Percentiles rank a stretch among this genome's conserved stretches.
phyloP scores from a whole-genome alignment of 805 yeast genomes.

The Pichia deserticola region DNA sequence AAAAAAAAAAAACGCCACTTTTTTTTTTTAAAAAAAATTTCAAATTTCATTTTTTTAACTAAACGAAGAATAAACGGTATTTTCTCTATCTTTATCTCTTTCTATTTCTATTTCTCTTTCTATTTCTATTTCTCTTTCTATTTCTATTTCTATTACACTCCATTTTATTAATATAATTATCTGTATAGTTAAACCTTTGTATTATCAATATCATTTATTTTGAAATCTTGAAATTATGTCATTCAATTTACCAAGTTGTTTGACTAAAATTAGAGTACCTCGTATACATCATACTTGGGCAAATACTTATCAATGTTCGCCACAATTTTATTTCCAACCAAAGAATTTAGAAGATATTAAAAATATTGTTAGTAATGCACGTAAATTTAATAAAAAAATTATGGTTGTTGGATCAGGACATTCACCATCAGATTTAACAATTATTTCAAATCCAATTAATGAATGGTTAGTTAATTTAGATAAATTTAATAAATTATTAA shows the following conservation, averaged over 20 bases:
- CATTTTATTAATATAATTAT: no score
- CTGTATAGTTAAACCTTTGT: no score
- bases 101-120: neutral
- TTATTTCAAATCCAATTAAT: slow-evolving; percentile 43
- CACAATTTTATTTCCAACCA: slow-evolving; percentile 79
- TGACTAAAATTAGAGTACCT: slow-evolving; percentile 31
- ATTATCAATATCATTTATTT: no score
- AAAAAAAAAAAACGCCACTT: no score
- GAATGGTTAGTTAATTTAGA: slow-evolving; percentile 90
- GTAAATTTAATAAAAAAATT: slow-evolving; percentile 50
- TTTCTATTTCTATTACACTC: neutral
- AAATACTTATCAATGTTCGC: slow-evolving; percentile 70
- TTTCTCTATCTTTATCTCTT: no score
- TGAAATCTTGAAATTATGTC: slow-evolving; percentile 5
- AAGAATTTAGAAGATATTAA: slow-evolving; percentile 57
- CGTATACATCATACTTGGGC: slow-evolving; percentile 77
- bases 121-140: neutral
- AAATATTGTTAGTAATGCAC: slow-evolving; percentile 60
- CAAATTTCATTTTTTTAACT: no score
- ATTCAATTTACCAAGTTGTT: slow-evolving; percentile 17
- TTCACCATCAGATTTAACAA: slow-evolving; percentile 86
- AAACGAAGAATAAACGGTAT: no score
- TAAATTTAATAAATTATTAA: slow-evolving; percentile 48
- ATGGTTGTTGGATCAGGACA: slow-evolving; percentile 91
- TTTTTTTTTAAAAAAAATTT: no score